A percentile compares a stretch with the other conserved stretches of the same genome.
Evolutionary conservation across 805 yeast species (phyloP).

Genomic region (Deakozyma indianensis): DNA sequence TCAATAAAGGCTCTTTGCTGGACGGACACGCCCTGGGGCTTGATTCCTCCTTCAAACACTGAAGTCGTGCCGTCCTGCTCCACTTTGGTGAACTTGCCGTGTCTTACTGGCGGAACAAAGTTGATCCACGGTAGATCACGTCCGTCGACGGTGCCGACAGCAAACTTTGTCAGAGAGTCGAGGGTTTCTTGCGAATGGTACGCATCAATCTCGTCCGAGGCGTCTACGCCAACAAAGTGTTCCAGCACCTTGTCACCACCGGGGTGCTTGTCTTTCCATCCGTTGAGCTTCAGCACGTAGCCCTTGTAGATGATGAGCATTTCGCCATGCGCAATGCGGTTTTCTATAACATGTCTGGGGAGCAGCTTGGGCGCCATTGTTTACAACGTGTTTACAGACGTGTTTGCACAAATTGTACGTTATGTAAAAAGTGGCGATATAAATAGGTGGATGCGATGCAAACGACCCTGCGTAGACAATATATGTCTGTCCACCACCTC

Average conservation of each 20-base stretch:
- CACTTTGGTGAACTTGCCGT: constrained; percentile 36
- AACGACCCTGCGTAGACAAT: no score
- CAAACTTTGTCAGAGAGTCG: constrained; percentile 36
- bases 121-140: constrained; percentile 45
- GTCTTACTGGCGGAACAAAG: constrained; percentile 79
- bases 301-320: constrained; percentile 53
- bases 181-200: constrained; percentile 56
- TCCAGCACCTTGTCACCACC: constrained; percentile 78
- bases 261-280: constrained; percentile 66
- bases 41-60: neutral
- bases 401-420: no score
- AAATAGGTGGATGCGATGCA: no score
- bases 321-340: constrained; percentile 51
- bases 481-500: no score
- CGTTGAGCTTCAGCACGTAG: constrained; percentile 47
- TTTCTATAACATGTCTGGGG: constrained; percentile 35
- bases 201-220: constrained; percentile 81
- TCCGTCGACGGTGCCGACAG: constrained; percentile 45
- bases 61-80: constrained; percentile 7
- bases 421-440: no score
- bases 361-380: constrained; percentile 11
- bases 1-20: constrained; percentile 38
- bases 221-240: constrained; percentile 82
- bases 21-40: neutral
- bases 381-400: no score